Conservation (phyloP, 140 eudicot genomes). For the Ambrosia hybrid region DNA sequence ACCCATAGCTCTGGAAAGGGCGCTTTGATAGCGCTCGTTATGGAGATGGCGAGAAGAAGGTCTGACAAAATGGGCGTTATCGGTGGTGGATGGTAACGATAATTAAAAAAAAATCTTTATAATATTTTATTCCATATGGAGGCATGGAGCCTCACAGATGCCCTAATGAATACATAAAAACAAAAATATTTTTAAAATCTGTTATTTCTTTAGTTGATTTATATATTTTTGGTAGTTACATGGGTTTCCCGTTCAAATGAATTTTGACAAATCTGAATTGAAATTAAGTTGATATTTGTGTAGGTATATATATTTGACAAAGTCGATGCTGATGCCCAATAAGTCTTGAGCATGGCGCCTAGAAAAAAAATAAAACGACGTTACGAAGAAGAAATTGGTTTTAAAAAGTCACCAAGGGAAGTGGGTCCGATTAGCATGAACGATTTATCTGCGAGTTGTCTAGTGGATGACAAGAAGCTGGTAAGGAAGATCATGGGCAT, state of each 20-base stretch:
- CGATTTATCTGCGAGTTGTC: background rate
- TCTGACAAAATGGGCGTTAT: too few relatives aligned
- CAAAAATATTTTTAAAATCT: too few relatives aligned
- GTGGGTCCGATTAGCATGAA: background rate
- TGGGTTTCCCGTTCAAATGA: background rate
- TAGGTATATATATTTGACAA: background rate
- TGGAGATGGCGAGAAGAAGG: too few relatives aligned
- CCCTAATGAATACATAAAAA: too few relatives aligned
- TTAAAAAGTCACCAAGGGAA: constrained; percentile 2
- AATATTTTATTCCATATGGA: too few relatives aligned
- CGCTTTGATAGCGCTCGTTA: too few relatives aligned
- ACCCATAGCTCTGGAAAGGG: too few relatives aligned
- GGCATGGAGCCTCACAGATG: too few relatives aligned
- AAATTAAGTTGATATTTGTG: too few relatives aligned
- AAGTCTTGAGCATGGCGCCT: background rate
- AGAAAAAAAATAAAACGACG: background rate
- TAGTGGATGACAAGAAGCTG: background rate
- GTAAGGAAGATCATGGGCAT: background rate
- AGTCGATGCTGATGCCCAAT: background rate
- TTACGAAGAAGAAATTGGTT: constrained; percentile 4
- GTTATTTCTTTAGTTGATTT: background rate
- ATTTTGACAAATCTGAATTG: background rate
- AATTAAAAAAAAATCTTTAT: too few relatives aligned
- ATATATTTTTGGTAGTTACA: too few relatives aligned
- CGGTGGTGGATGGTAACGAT: too few relatives aligned